Conservation (phyloP, 2,329 filamentous ascomycete species). For the Penicillium glabrum region DNA sequence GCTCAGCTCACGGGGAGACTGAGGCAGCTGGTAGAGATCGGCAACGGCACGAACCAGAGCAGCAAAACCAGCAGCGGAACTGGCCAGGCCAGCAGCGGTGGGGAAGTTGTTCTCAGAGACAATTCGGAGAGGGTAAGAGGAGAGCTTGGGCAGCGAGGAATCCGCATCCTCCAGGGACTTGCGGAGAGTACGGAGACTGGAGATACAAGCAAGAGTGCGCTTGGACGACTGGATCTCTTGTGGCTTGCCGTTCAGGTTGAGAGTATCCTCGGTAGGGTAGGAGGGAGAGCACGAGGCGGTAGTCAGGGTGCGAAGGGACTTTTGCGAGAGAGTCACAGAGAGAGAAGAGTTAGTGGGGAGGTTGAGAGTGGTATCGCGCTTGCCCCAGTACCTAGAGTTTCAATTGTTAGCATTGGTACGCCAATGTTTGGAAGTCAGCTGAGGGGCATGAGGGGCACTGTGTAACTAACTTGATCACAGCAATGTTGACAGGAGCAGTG, state of each 20-base stretch:
- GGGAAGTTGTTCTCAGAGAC: slow-evolving; percentile 99
- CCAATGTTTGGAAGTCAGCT: not conserved
- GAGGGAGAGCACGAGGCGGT: slow-evolving; percentile 83
- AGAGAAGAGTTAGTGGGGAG: slow-evolving; percentile 97
- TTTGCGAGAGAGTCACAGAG: slow-evolving; percentile 92
- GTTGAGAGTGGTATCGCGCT: slow-evolving; percentile 90
- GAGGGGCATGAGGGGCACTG: slow-evolving; percentile 16
- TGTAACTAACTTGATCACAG: slow-evolving; percentile 79
- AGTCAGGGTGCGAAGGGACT: slow-evolving; percentile 90
- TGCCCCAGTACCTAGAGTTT: slow-evolving; percentile 78
- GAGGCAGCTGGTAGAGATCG: slow-evolving; percentile 82
- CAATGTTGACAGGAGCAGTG: slow-evolving; percentile 96
- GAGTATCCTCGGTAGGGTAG: slow-evolving; percentile 66
- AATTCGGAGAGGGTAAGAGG: slow-evolving; percentile 73
- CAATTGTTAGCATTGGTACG: slow-evolving; percentile 8
- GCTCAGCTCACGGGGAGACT: slow-evolving; percentile 78
- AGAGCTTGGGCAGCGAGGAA: slow-evolving; percentile 76
- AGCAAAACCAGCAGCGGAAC: slow-evolving; percentile 65
- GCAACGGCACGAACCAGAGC: slow-evolving; percentile 77
- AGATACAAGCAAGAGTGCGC: slow-evolving; percentile 91
- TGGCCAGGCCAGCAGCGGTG: slow-evolving; percentile 83
- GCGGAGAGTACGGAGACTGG: slow-evolving; percentile 77
- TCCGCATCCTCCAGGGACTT: slow-evolving; percentile 71
- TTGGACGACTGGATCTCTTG: slow-evolving; percentile 81
- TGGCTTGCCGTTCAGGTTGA: slow-evolving; percentile 78